Base-by-base conservation (phyloP, 495 filamentous ascomycete species). In the Daldinia decipiens region DNA sequence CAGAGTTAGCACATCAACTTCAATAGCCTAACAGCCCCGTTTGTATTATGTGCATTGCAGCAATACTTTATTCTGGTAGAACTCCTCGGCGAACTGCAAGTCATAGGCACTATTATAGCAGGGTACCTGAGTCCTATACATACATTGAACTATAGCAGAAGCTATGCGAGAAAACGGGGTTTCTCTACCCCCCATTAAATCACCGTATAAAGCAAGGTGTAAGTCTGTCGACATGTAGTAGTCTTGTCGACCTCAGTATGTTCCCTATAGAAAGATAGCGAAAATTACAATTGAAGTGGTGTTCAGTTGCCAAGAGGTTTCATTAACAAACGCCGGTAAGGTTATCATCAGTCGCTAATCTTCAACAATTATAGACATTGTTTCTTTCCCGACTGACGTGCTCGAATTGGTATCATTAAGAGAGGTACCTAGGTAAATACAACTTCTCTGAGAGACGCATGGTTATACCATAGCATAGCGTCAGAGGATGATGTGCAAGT, bases 11-110 rank as follows among this genome's bases (percentile, higher is more conserved):
- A 47, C 19, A 47, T 0, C 12, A 24, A 4, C 43, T 47, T 47
- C 8, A 24, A 36, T 36, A 13, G 1, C 12, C 34, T 36, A 36
- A 36, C 12, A 36, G 34, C 34, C 34, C 34, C 34, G 34, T 36
- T 13, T 47, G 17, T 24, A 47, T 47, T 47, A 24, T 47, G 43
- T 47, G 43, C 43, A 47, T 47, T 47, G 43, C 43, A 47, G 43
- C 43, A 47, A 47, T 8, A 11, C 43, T 47, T 24, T 19, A 47
- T 47, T 21, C 4, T 24, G 43, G 43, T 47, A 47, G 43, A 47
- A n/a, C 43, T 47, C 43, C 43, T 47, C 19, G 12, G 2, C 17
- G 9, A 24, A 47, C 43, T 47, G 43, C 43, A 47, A 47, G 43
- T 47, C 43, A 47, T 47, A n/a, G n/a, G n/a, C n/a, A 47, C 7